These are phyloP conservation scores for Trichomonascaceae sp. DNA, from an alignment of 1,139 yeast genomes.

Conservation along the genomic window DNA sequence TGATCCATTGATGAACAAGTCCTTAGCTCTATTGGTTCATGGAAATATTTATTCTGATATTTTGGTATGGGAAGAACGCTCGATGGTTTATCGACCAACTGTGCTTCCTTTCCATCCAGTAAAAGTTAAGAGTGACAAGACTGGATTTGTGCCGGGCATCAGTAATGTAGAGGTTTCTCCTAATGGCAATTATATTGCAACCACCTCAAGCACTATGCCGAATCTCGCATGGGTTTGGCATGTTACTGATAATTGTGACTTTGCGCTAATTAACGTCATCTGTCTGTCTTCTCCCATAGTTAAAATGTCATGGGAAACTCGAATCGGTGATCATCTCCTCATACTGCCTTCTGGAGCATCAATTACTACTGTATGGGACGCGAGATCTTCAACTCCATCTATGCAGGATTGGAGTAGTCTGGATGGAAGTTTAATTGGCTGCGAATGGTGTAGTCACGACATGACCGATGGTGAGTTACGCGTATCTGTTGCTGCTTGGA, in stretches of 20 bases:
- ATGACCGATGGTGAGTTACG: not conserved
- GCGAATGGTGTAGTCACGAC: constrained; percentile 4
- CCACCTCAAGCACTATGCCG: constrained; percentile 17
- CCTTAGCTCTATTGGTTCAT: constrained; percentile 18
- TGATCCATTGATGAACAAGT: constrained; percentile 16
- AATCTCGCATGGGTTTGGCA: constrained; percentile 23
- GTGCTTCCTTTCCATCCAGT: constrained; percentile 14
- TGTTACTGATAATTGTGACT: constrained; percentile 2
- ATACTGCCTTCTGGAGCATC: constrained; percentile 15
- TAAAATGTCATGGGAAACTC: constrained; percentile 16
- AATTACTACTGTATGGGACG: constrained; percentile 19
- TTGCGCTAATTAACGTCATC: constrained; percentile 14
- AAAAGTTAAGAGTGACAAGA: constrained; percentile 1
- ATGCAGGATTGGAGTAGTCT: constrained; percentile 13
- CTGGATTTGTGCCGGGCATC: constrained; percentile 10
- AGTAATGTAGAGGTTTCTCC: constrained; percentile 14
- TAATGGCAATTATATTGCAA: constrained; percentile 15
- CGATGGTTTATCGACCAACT: constrained; percentile 9
- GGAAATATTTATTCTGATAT: constrained; percentile 18
- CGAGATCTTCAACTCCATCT: constrained; percentile 10
- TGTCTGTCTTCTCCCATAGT: constrained; percentile 17
- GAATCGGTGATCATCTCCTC: constrained; percentile 10
- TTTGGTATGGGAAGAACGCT: constrained; percentile 21
- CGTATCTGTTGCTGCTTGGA: constrained; percentile 4
- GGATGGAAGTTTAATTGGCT: constrained; percentile 6